Base-by-base conservation (phyloP, 2,329 filamentous ascomycete genomes). In the Arthrobotrys entomopaga region DNA sequence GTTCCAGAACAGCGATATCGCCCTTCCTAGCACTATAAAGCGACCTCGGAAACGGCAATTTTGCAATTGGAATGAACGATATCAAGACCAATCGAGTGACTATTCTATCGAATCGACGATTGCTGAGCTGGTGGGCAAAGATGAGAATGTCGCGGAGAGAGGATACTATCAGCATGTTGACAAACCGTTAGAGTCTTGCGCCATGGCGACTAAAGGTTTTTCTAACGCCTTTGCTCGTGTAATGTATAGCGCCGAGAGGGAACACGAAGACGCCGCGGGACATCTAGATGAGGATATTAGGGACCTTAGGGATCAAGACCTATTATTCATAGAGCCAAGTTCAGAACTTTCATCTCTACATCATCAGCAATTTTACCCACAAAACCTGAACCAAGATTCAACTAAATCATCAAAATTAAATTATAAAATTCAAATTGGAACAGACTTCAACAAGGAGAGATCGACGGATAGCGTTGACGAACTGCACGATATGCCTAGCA, bases 1-100 rank as follows among this genome's bases (percentile, higher is more conserved):
- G 7, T 74, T 34, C 29, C 10, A 7, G 29, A 34, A 8, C 5
- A 34, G 6, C 29, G 29, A 34, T 34, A 34, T 34, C 29, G 6
- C 29, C 6, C 1, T 34, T 34, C 1, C 6, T 34, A 34, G 10
- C 29, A 5, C 5, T 5, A 34, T 34, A 34, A 34, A 34, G 5
- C 61, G 58, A 5, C 34, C 10, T 52, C 70, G 50, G 13, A 63
- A 59, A 43, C 56, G 50, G 16, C 61, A 53, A 7, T 8, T 59
- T n/a, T 10, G 26, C 6, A 58, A 15, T 16, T 57, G 65, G 58
- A 26, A 63, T 24, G 42, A 61, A 2, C 49, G 43, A 24, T 13
- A 10, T 19, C 42, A 29, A 5, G 1, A 7, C n/a, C 16, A 43
- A 8, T 26, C 24, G 6, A 10, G 10, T 3, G 2, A 8, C 10